These are phyloP conservation scores for Gleditsia sinensis DNA, from an alignment of 306 rosid genomes.

Conservation along the genomic window DNA sequence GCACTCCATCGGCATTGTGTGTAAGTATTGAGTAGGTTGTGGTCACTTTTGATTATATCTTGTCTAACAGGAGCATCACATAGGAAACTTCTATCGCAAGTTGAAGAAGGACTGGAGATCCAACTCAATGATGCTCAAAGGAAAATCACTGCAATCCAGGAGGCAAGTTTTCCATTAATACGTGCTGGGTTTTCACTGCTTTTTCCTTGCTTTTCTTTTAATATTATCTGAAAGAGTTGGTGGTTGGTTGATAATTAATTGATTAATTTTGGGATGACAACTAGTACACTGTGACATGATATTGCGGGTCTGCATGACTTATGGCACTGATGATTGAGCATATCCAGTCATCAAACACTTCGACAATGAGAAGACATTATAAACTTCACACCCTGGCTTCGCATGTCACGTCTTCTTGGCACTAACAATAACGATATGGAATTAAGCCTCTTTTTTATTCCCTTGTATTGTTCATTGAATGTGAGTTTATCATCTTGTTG, in stretches of 20 bases:
- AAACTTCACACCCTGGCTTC: neutral
- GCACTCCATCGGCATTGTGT: slow-evolving; percentile 17
- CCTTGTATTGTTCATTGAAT: slow-evolving; percentile 17
- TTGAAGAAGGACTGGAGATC: slow-evolving; percentile 67
- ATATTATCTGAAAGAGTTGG: slow-evolving; percentile 33
- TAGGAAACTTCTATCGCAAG: slow-evolving; percentile 71
- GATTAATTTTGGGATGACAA: slow-evolving; percentile 16
- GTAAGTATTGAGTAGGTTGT: slow-evolving; percentile 11
- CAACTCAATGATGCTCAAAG: slow-evolving; percentile 73
- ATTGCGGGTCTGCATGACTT: too few species aligned
- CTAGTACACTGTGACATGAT: slow-evolving; percentile 16
- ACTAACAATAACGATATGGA: neutral
- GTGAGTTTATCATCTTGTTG: neutral
- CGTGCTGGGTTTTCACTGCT: slow-evolving; percentile 18
- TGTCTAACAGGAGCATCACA: slow-evolving; percentile 68
- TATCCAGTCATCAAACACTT: slow-evolving; percentile 16
- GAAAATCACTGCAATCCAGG: slow-evolving; percentile 64
- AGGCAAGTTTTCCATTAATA: slow-evolving; percentile 56
- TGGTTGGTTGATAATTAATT: slow-evolving; percentile 28
- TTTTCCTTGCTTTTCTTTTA: slow-evolving; percentile 21
- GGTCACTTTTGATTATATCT: slow-evolving; percentile 21
- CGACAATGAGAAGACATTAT: slow-evolving; percentile 2
- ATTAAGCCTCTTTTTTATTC: slow-evolving; percentile 15
- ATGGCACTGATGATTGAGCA: slow-evolving; percentile 14
- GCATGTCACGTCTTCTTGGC: slow-evolving; percentile 16